Evolutionary conservation across 1,284 basidiomycete species (phyloP).

Genomic region (Golubevia sp.): DNA sequence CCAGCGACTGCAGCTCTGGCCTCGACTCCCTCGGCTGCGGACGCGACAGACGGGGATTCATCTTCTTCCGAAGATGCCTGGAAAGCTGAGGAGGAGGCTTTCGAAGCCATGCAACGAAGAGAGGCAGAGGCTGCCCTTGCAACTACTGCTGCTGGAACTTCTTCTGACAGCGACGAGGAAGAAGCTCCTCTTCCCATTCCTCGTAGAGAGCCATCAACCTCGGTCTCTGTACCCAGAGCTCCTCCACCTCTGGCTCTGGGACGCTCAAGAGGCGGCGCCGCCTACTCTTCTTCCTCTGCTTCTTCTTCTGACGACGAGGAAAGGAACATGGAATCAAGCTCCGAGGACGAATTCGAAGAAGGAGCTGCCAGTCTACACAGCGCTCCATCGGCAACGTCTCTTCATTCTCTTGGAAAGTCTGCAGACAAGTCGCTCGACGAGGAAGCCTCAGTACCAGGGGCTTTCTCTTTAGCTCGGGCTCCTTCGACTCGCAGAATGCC

Average conservation of each 20-base stretch:
- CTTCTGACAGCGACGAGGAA: conserved; percentile 13
- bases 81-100: conserved; percentile 25
- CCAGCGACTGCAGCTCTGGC: background rate
- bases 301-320: background rate
- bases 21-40: conserved; percentile 1
- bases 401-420: background rate
- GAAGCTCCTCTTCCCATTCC: background rate
- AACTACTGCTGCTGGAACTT: background rate
- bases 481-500: background rate
- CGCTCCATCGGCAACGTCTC: background rate
- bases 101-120: conserved; percentile 13
- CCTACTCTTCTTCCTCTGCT: conserved; percentile 27
- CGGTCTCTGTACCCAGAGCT: conserved; percentile 17
- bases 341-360: background rate
- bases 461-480: background rate
- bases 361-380: background rate
- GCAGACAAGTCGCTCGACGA: background rate
- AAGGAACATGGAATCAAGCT: background rate
- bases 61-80: conserved; percentile 31
- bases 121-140: background rate
- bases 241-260: conserved; percentile 33
- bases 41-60: conserved; percentile 28
- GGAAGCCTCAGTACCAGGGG: background rate
- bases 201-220: background rate
- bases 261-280: conserved; percentile 31